Evolutionary conservation across 768 basidiomycete species (phyloP).

Genomic region (Hebeloma cylindrosporum): DNA sequence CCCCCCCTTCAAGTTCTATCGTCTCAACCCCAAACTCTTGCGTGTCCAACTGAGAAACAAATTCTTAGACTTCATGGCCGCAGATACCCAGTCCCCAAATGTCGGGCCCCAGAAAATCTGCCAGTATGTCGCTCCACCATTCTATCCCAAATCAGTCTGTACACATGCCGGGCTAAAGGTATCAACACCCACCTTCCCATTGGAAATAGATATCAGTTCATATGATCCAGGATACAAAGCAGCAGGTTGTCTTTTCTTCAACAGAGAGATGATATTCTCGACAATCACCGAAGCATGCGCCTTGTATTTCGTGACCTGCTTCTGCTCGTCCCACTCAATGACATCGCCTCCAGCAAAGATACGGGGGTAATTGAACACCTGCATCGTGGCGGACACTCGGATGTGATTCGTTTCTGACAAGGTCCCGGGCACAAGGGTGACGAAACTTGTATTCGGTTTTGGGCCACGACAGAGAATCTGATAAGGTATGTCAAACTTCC

Average conservation of each 20-base stretch:
- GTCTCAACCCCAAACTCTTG: slow-evolving; percentile 20
- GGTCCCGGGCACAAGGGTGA: slow-evolving; percentile 38
- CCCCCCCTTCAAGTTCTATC: slow-evolving; percentile 2
- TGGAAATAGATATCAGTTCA: slow-evolving; percentile 56
- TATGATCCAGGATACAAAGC: slow-evolving; percentile 46
- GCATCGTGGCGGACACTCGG: slow-evolving; percentile 57
- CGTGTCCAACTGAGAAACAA: slow-evolving; percentile 25
- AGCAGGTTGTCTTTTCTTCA: slow-evolving; percentile 33
- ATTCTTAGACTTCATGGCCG: slow-evolving; percentile 40
- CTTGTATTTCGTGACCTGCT: slow-evolving; percentile 47
- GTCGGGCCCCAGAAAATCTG: slow-evolving; percentile 46
- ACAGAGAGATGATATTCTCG: slow-evolving; percentile 47
- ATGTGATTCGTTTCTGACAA: slow-evolving; percentile 43
- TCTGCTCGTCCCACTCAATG: slow-evolving; percentile 63
- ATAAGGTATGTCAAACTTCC: neutral
- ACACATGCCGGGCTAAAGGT: neutral
- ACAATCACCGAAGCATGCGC: slow-evolving; percentile 47
- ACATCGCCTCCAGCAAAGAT: slow-evolving; percentile 69
- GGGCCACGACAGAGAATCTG: slow-evolving; percentile 39
- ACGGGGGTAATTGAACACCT: slow-evolving; percentile 47
- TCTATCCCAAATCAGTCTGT: slow-evolving; percentile 26
- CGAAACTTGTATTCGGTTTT: slow-evolving; percentile 49
- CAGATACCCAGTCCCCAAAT: slow-evolving; percentile 46
- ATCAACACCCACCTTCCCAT: slow-evolving; percentile 48
- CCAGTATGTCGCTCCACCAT: slow-evolving; percentile 43